Conservation (phyloP, 2,329 filamentous ascomycete genomes). For the Arthrobotrys entomopaga region DNA sequence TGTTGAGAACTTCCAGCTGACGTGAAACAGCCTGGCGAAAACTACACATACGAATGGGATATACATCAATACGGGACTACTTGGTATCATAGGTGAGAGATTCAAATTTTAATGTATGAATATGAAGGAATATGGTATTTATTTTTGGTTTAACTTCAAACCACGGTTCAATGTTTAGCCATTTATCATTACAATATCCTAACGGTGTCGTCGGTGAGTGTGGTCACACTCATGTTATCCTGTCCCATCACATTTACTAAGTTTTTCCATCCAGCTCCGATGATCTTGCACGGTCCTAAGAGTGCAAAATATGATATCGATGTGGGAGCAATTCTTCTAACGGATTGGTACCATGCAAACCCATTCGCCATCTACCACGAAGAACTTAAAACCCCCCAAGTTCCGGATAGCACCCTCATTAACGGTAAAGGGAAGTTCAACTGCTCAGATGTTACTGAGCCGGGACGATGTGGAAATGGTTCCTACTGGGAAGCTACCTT, state of each 20-base stretch:
- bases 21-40: slow-evolving; percentile 8
- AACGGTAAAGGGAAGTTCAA: slow-evolving; percentile 26
- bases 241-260: neutral
- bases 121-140: neutral
- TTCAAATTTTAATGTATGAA: neutral
- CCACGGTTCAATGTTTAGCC: slow-evolving; percentile 57
- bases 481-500: slow-evolving; percentile 23
- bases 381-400: slow-evolving; percentile 59
- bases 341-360: slow-evolving; percentile 73
- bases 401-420: slow-evolving; percentile 32
- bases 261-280: slow-evolving; percentile 60
- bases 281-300: slow-evolving; percentile 71
- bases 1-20: neutral
- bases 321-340: slow-evolving; percentile 69
- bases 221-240: neutral
- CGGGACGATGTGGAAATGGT: slow-evolving; percentile 1
- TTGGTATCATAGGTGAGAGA: slow-evolving; percentile 36
- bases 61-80: slow-evolving; percentile 28
- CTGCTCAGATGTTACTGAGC: slow-evolving; percentile 20
- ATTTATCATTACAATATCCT: slow-evolving; percentile 68
- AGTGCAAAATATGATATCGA: slow-evolving; percentile 73
- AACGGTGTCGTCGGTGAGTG: slow-evolving; percentile 68
- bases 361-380: slow-evolving; percentile 58
- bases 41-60: slow-evolving; percentile 14
- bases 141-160: neutral